Evolutionary conservation across 2,329 filamentous ascomycete species (phyloP).

Genomic region (Grosmannia serpens): DNA sequence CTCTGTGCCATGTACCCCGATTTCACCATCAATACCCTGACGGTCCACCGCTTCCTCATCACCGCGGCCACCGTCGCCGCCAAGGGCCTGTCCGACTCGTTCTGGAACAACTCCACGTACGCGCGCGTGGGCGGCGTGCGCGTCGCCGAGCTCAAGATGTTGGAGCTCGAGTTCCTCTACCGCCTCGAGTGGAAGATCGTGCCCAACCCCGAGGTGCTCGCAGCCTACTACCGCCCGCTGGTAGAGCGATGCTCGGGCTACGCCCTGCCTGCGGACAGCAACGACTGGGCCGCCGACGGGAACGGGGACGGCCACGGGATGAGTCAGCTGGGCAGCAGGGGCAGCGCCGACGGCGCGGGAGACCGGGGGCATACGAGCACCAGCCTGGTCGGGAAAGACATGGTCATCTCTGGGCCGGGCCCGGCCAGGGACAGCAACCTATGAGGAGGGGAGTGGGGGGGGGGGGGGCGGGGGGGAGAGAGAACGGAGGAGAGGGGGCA

Average conservation of each 20-base stretch:
- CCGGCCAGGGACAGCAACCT: background rate
- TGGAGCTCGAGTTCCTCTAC: slow-evolving; percentile 89
- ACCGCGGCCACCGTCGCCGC: slow-evolving; percentile 90
- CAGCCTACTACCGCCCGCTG: slow-evolving; percentile 84
- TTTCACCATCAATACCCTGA: slow-evolving; percentile 93
- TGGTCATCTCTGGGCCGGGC: slow-evolving; percentile 7
- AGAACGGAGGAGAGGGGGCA: background rate
- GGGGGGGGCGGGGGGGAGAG: background rate
- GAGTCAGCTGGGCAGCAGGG: background rate
- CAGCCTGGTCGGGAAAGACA: slow-evolving; percentile 6
- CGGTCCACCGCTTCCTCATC: slow-evolving; percentile 94
- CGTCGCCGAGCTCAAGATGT: slow-evolving; percentile 73
- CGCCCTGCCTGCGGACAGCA: slow-evolving; percentile 30
- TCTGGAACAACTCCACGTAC: slow-evolving; percentile 98
- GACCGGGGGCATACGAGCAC: background rate
- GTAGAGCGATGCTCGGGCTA: slow-evolving; percentile 56
- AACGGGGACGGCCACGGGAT: slow-evolving; percentile 16
- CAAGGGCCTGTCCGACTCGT: slow-evolving; percentile 90
- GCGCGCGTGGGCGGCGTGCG: slow-evolving; percentile 88
- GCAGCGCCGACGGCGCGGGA: background rate
- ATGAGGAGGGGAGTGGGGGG: background rate
- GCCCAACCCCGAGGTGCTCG: slow-evolving; percentile 83
- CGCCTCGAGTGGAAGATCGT: slow-evolving; percentile 95
- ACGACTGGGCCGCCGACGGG: slow-evolving; percentile 19
- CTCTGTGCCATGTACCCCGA: slow-evolving; percentile 85